Evolutionary conservation across 768 basidiomycete genomes (phyloP).

Genomic region (Candolleomyces efflorescens): DNA sequence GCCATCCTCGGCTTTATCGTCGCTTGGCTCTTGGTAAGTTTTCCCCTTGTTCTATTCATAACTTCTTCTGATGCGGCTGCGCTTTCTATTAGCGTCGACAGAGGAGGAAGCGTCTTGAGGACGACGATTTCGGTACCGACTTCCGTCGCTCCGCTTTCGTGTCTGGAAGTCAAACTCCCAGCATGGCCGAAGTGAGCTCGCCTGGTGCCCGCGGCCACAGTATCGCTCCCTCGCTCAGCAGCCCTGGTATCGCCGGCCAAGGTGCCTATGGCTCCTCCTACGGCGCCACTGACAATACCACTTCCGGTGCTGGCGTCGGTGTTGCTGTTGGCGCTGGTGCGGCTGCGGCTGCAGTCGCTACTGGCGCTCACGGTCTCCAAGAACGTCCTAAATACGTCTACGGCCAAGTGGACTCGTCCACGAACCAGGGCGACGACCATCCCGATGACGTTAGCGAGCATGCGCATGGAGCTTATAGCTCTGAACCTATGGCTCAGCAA

Average conservation of each 20-base stretch:
- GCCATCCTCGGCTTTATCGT: slow-evolving; percentile 34
- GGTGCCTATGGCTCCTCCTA: slow-evolving; percentile 23
- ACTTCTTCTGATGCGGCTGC: background rate
- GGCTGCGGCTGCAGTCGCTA: too few species aligned
- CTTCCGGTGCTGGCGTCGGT: slow-evolving; percentile 12
- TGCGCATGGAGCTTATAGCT: slow-evolving; percentile 35
- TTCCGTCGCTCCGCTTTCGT: slow-evolving; percentile 26
- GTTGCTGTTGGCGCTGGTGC: background rate
- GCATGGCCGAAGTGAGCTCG: slow-evolving; percentile 17
- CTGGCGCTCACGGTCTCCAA: background rate
- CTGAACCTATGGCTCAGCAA: slow-evolving; percentile 34
- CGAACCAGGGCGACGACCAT: slow-evolving; percentile 19
- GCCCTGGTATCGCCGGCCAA: slow-evolving; percentile 37
- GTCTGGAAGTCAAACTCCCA: slow-evolving; percentile 15
- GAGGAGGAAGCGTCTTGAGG: slow-evolving; percentile 25
- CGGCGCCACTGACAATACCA: slow-evolving; percentile 14
- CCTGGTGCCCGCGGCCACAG: slow-evolving; percentile 12
- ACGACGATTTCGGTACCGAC: slow-evolving; percentile 34
- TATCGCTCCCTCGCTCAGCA: slow-evolving; percentile 25
- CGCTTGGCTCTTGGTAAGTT: slow-evolving; percentile 38
- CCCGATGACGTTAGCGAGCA: slow-evolving; percentile 25
- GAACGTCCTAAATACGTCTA: slow-evolving; percentile 32
- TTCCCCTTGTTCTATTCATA: background rate
- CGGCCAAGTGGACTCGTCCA: slow-evolving; percentile 23
- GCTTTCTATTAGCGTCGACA: slow-evolving; percentile 29